These are phyloP conservation scores for Boletus fagicola DNA, from an alignment of 768 basidiomycete genomes.

Conservation along the genomic window DNA sequence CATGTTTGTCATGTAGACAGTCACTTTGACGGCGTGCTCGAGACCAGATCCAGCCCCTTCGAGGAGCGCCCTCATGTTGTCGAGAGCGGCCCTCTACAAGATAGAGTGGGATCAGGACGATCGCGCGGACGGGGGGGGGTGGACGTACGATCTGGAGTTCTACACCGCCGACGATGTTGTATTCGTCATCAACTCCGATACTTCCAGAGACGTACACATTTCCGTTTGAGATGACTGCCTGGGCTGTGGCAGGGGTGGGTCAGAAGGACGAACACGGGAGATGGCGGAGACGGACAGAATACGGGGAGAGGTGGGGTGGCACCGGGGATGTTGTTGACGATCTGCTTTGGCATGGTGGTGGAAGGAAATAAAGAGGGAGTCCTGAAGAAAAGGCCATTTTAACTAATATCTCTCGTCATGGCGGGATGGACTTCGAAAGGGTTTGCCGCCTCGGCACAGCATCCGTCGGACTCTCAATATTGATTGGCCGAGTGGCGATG, in stretches of 20 bases:
- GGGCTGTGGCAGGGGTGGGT: conserved; percentile 25
- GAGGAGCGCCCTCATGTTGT: conserved; percentile 39
- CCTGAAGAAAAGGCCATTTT: background rate
- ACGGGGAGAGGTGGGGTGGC: conserved; percentile 36
- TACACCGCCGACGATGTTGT: conserved; percentile 37
- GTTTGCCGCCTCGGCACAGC: background rate
- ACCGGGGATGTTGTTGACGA: conserved; percentile 26
- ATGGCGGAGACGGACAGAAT: conserved; percentile 28
- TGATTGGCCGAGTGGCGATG: background rate
- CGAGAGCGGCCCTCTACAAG: conserved; percentile 36
- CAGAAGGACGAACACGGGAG: background rate
- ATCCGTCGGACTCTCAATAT: background rate
- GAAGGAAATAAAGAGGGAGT: background rate
- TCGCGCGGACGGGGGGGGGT: background rate
- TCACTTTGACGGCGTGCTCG: conserved; percentile 41
- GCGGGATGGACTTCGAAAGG: too few species aligned
- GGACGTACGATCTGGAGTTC: conserved; percentile 37
- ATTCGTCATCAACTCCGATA: conserved; percentile 35
- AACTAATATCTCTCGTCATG: too few species aligned
- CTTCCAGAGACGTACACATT: conserved; percentile 42
- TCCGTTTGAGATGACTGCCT: conserved; percentile 36
- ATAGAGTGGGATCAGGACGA: background rate
- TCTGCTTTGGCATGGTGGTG: conserved; percentile 28
- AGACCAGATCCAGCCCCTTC: conserved; percentile 38
- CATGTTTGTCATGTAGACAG: conserved; percentile 39